Percentiles rank a stretch among this genome's conserved stretches.
phyloP scores from a whole-genome alignment of 371 early-diverging fungal species.

The Caulochytrium protostelioides region DNA sequence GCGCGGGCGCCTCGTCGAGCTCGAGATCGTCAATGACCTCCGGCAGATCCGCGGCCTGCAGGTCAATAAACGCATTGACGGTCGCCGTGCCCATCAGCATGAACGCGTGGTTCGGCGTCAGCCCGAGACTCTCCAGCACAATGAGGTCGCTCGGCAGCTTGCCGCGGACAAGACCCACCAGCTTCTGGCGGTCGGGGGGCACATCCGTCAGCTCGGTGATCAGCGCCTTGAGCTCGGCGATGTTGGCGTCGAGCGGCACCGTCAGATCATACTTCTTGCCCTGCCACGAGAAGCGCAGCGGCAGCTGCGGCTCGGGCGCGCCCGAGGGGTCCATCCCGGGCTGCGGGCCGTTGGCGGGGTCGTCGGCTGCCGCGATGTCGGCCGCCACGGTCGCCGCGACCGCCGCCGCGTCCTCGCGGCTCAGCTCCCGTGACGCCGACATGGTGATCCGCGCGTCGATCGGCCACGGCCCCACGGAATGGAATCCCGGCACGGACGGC shows the following conservation, averaged over 20 bases:
- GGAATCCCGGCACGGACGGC: too few relatives aligned
- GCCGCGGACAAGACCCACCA: constrained; percentile 32
- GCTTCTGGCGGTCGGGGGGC: constrained; percentile 30
- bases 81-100: constrained; percentile 29
- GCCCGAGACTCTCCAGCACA: constrained; percentile 14
- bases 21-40: constrained; percentile 24
- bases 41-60: constrained; percentile 15
- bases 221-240: constrained; percentile 5
- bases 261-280: background rate
- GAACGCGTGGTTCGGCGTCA: constrained; percentile 21
- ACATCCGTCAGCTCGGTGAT: constrained; percentile 28
- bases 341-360: background rate
- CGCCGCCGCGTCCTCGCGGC: too few relatives aligned
- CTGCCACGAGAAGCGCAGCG: background rate
- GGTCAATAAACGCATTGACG: constrained; percentile 18
- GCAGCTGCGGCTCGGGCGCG: background rate
- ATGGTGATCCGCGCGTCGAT: too few relatives aligned
- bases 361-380: background rate
- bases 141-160: constrained; percentile 27
- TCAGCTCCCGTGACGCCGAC: too few relatives aligned
- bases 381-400: too few relatives aligned
- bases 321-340: background rate
- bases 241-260: background rate
- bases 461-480: too few relatives aligned
- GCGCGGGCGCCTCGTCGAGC: constrained; percentile 19